Evolutionary conservation across 2,329 filamentous ascomycete species (phyloP).

Genomic region (Canariomyces notabilis): DNA sequence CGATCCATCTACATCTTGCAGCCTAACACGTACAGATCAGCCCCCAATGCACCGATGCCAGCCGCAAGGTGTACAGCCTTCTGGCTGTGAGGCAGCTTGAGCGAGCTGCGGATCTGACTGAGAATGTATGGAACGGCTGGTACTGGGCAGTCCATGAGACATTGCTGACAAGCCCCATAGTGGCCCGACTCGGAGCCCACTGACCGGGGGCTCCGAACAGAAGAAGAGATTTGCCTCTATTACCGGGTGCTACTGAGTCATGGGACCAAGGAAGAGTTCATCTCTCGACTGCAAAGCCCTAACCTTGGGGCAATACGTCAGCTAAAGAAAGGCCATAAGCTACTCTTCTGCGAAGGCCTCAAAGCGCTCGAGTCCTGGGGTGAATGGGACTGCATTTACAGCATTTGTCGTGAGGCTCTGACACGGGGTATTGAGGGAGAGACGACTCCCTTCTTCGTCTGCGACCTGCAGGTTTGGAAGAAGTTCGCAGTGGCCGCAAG

Average conservation of each 20-base stretch:
- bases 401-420: constrained; percentile 42
- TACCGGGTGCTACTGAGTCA: constrained; percentile 44
- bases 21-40: constrained; percentile 37
- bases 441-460: constrained; percentile 39
- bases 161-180: constrained; percentile 10
- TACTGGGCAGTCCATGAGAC: constrained; percentile 1
- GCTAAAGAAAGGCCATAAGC: constrained; percentile 43
- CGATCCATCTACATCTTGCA: no score
- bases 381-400: constrained; percentile 40
- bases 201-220: constrained; percentile 36
- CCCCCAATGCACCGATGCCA: constrained; percentile 42
- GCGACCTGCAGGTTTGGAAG: constrained; percentile 38
- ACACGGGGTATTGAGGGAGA: constrained; percentile 34
- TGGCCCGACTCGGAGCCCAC: constrained; percentile 26
- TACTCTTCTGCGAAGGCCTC: constrained; percentile 40
- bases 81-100: constrained; percentile 49
- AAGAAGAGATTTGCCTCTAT: constrained; percentile 47
- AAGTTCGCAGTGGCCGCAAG: constrained; percentile 30
- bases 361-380: constrained; percentile 33
- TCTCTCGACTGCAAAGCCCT: constrained; percentile 35
- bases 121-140: constrained; percentile 33
- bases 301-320: constrained; percentile 40
- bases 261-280: constrained; percentile 38
- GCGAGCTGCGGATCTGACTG: constrained; percentile 42
- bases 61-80: constrained; percentile 47